A percentile compares a stretch with the other conserved stretches of the same genome.
Conservation (phyloP, 2,329 filamentous ascomycete species). For the Pezicula radicicola region DNA sequence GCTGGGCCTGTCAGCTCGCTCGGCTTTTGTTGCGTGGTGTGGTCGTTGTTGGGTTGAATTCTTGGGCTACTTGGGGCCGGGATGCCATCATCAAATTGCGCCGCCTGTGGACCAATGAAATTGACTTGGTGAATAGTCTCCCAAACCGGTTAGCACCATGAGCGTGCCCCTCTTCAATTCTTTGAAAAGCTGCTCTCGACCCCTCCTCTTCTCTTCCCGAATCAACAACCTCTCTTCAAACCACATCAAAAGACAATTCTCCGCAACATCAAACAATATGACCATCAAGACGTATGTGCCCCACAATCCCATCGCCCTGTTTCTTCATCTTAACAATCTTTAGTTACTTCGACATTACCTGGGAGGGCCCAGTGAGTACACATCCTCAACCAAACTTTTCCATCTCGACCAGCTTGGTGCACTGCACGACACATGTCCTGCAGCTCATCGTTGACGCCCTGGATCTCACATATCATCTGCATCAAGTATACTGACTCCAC, state of each 20-base stretch:
- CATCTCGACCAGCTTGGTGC: too few relatives aligned
- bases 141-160: background rate
- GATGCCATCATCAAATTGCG: background rate
- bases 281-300: slow-evolving; percentile 63
- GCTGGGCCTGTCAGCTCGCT: background rate
- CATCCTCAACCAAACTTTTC: too few relatives aligned
- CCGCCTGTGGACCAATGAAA: background rate
- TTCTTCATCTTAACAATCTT: slow-evolving; percentile 15
- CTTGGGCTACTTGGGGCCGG: background rate
- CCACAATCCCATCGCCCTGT: slow-evolving; percentile 9
- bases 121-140: background rate
- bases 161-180: background rate
- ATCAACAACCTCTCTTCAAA: slow-evolving; percentile 33
- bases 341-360: slow-evolving; percentile 70
- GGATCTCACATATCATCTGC: too few relatives aligned
- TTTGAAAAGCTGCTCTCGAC: slow-evolving; percentile 12
- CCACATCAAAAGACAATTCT: slow-evolving; percentile 45
- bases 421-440: too few relatives aligned
- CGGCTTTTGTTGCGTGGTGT: background rate
- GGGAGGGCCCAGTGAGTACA: slow-evolving; percentile 58
- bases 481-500: too few relatives aligned
- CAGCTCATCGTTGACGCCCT: too few relatives aligned
- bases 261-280: slow-evolving; percentile 72
- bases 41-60: background rate
- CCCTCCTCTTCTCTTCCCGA: slow-evolving; percentile 25